Conservation (phyloP, 1,139 yeast species). For the Candida glucosophila region DNA sequence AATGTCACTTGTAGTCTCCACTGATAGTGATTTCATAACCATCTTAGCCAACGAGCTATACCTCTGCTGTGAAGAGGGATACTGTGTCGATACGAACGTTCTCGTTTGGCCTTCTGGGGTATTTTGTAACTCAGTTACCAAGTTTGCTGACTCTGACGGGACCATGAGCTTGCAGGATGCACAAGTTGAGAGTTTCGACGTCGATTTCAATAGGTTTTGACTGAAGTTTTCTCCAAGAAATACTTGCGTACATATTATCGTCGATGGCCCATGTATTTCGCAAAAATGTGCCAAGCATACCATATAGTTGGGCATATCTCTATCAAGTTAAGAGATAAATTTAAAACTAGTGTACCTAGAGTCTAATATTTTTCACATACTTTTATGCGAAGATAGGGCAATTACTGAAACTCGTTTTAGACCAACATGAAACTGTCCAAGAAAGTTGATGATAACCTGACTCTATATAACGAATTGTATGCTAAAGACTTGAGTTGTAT, state of each 20-base stretch:
- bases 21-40: constrained; percentile 59
- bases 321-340: no score
- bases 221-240: constrained; percentile 6
- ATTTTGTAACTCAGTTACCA: constrained; percentile 14
- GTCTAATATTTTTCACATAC: no score
- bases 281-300: constrained; percentile 74
- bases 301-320: constrained; percentile 26
- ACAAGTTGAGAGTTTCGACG: constrained; percentile 41
- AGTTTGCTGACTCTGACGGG: constrained; percentile 30
- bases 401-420: no score
- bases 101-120: constrained; percentile 6
- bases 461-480: no score
- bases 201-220: constrained; percentile 12
- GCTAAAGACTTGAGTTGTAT: no score
- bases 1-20: constrained; percentile 62
- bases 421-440: no score
- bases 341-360: no score
- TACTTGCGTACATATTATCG: constrained; percentile 63
- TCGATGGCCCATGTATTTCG: constrained; percentile 78
- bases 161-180: constrained; percentile 47
- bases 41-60: constrained; percentile 51
- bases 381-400: no score
- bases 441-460: no score
- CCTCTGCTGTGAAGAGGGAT: constrained; percentile 48
- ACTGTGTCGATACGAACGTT: constrained; percentile 45